Evolutionary conservation across 306 rosid species (phyloP).

Genomic region (Myrica gale): DNA sequence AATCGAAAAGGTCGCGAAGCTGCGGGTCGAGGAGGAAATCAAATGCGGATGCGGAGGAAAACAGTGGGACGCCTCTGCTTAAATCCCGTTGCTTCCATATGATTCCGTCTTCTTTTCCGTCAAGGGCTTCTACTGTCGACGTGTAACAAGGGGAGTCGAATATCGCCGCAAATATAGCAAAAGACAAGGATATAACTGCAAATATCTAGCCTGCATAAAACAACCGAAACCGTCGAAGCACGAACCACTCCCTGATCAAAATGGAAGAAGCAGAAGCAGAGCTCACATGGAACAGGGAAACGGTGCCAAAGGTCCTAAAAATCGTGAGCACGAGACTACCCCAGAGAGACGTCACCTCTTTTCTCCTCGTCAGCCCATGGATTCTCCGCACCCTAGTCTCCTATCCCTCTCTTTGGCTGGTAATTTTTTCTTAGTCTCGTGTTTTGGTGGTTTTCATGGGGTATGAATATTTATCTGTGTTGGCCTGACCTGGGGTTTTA

Average conservation of each 20-base stretch:
- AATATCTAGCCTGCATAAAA: no score
- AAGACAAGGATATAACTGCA: no score
- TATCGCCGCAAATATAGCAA: no score
- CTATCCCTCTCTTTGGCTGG: constrained; percentile 63
- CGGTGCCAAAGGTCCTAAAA: constrained; percentile 56
- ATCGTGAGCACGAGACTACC: constrained; percentile 52
- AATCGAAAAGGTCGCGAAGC: no score
- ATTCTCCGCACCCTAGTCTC: constrained; percentile 56
- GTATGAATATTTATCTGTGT: not conserved
- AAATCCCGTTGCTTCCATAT: no score
- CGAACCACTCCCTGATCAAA: not conserved
- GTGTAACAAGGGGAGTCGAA: no score
- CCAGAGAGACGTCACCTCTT: constrained; percentile 56
- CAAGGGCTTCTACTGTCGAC: no score
- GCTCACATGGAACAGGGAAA: constrained; percentile 60
- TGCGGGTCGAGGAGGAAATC: not conserved
- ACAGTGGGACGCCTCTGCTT: no score
- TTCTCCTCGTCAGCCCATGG: constrained; percentile 62
- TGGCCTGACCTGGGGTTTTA: not conserved
- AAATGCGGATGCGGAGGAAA: not conserved
- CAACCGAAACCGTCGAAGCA: not conserved
- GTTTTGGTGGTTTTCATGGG: not conserved
- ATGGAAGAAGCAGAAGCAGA: constrained; percentile 41
- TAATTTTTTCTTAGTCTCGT: constrained; percentile 2
- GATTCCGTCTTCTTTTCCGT: no score